Base-by-base conservation (phyloP, 2,329 filamentous ascomycete species). In the Zymoseptoria ardabiliae region DNA sequence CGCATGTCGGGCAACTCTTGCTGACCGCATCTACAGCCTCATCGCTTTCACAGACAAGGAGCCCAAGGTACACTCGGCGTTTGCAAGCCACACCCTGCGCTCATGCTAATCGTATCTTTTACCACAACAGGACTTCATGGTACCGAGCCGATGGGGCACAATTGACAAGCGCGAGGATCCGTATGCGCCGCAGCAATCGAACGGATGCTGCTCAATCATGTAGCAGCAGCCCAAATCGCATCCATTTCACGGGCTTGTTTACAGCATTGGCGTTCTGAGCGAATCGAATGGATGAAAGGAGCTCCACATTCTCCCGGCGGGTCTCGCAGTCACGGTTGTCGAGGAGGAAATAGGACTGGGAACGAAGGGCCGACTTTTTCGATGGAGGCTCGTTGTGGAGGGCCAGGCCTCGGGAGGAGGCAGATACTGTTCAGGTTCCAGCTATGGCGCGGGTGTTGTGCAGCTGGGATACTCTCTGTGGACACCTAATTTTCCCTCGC, bases 161-260 rank as follows among this genome's bases (percentile, higher is more conserved):
- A 91, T 97, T 66, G 91, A 95, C 73, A 93, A 91, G 81, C 88
- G 89, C 75, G 94, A 97, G 74, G 94, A 99, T 75, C 94, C 94
- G n/a, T 99, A 99, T 75, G 91, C 93, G 71, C 93, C 93, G 68
- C 93, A 95, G 81, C 91, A 95, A 79, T 90, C 85, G 68, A 89
- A 86, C 73, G 89, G 91, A 71, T 99, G 94, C 85, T 99, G 94
- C 80, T 83, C 88, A 71, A 86, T 99, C 78, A 97, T 97, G 93
- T 97, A 82, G 79, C 58, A 58, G 49, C 53, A 11, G 28, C 21
- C 59, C 51, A 56, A 23, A 22, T 45, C 57, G 35, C 54, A 49
- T 58, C 61, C 52, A 58, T 53, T 55, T 65, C 57, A 53, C 55
- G 54, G 57, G 53, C 57, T 59, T 62, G 60, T 65, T 57, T 61